Conservation (phyloP, 2,329 filamentous ascomycete species). For the Pseudogymnoascus sp. region DNA sequence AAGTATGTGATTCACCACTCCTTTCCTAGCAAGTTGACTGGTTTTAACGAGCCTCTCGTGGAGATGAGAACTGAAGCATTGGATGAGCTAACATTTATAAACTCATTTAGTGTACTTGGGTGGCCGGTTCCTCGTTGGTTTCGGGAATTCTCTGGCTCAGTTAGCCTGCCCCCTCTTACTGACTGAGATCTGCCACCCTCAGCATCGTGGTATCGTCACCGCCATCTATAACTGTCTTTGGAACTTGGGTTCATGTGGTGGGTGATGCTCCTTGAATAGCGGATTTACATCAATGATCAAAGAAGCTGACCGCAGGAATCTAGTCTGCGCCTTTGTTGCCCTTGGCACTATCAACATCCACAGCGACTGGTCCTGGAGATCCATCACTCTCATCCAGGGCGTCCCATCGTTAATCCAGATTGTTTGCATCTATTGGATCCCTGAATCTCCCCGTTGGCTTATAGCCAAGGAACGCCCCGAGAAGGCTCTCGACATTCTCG, state of each 20-base stretch:
- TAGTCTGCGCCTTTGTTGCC: constrained; percentile 51
- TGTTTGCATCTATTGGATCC: constrained; percentile 51
- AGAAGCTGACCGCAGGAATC: constrained; percentile 29
- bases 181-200: constrained; percentile 59
- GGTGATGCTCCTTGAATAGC: constrained; percentile 14
- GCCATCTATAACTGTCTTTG: constrained; percentile 61
- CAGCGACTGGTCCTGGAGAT: constrained; percentile 59
- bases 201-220: constrained; percentile 57
- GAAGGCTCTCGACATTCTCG: constrained; percentile 41
- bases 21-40: neutral
- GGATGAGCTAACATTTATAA: constrained; percentile 3
- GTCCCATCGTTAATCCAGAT: constrained; percentile 55
- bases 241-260: constrained; percentile 46
- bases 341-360: constrained; percentile 52
- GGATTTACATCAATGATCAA: neutral
- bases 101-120: constrained; percentile 44
- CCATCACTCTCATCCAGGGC: constrained; percentile 55
- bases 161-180: constrained; percentile 56
- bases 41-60: neutral
- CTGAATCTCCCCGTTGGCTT: constrained; percentile 52
- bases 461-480: constrained; percentile 43
- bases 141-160: constrained; percentile 58
- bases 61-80: neutral
- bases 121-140: constrained; percentile 56
- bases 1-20: constrained; percentile 25